These are phyloP conservation scores for Letharia columbiana DNA, from an alignment of 495 filamentous ascomycete species.

Conservation along the genomic window DNA sequence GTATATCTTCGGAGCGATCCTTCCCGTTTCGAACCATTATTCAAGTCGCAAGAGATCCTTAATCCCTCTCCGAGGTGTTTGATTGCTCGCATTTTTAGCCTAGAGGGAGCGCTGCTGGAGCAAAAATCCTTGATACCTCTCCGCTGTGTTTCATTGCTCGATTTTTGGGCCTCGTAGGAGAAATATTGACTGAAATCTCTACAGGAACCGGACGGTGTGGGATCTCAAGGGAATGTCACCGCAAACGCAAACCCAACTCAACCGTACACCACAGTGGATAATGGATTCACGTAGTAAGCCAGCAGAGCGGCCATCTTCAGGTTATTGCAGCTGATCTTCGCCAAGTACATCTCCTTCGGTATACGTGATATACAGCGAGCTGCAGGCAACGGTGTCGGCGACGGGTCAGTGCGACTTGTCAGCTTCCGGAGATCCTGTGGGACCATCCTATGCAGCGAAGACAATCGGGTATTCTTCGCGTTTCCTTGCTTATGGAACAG, in stretches of 20 bases:
- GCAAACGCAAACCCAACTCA: not conserved
- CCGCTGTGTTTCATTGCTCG: not conserved
- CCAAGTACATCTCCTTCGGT: conserved; percentile 21
- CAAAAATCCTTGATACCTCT: not conserved
- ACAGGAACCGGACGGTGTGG: conserved; percentile 10
- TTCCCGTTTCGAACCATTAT: not conserved
- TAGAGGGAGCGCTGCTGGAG: not conserved
- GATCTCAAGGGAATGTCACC: conserved; percentile 6
- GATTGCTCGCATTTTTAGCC: not conserved
- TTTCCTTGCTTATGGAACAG: conserved; percentile 20
- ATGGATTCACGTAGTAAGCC: conserved; percentile 21
- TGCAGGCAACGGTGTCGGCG: conserved; percentile 17
- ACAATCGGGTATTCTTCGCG: conserved; percentile 17
- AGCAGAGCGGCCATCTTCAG: not conserved
- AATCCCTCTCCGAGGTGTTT: not conserved
- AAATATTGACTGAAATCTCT: not conserved
- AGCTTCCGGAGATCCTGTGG: conserved; percentile 11
- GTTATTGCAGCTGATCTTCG: not conserved
- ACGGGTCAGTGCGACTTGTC: conserved; percentile 2
- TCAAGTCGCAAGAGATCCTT: not conserved
- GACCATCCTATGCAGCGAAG: conserved; percentile 17
- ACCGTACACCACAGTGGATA: conserved; percentile 14
- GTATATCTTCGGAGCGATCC: not conserved
- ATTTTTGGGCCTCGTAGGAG: not conserved
- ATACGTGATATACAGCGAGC: conserved; percentile 19